Evolutionary conservation across 2,329 filamentous ascomycete species (phyloP), one percentile per base, ranked within the genome.

Genomic region (Stenocarpella maydis): DNA sequence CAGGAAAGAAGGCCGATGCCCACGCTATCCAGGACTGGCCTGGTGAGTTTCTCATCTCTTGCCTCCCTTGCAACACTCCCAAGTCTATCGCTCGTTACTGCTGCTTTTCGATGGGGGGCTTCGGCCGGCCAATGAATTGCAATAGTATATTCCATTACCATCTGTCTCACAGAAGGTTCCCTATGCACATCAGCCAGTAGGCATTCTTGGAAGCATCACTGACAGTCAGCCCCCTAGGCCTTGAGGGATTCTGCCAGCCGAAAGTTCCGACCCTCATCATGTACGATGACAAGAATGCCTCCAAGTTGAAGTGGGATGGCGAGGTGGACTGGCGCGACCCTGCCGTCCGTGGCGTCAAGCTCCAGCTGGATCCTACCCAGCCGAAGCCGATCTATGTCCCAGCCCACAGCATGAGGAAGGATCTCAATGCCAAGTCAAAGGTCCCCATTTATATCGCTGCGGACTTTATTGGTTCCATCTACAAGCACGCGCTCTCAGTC

Each of bases 311-410:
- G 41, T 69, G 67, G 67, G 67, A 58, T 55, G 58, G 58, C 24
- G n/a, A 69, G 15, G 50, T 69, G 3, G 9, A 0, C 10, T 69
- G 67, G 67, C 67, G 58, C 1, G 58, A 64, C 17, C 39, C 58
- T 7, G 58, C 58, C 3, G 67, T 69, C 12, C 67, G 24, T 2
- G 60, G 64, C 19, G 64, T 71, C 49, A 71, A 71, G 61, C 45
- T 71, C 2, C 43, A 70, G 7, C 61, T 71, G 3, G 70, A 71
- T 4, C 70, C 68, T 1, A 45, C n/a, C 26, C 70, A 71, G 26
- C 6, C 10, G 3, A 28, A n/a, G 8, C 28, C 67, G 12, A n/a
- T 3, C 2, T 60, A 63, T 21, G 24, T 65, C 1, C 37, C 39
- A 19, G 1, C 3, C 1, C 21, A 24, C 15, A 63, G 39, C 31